Conservation (phyloP, 805 yeast genomes). For the Priceomyces haplophilus region DNA sequence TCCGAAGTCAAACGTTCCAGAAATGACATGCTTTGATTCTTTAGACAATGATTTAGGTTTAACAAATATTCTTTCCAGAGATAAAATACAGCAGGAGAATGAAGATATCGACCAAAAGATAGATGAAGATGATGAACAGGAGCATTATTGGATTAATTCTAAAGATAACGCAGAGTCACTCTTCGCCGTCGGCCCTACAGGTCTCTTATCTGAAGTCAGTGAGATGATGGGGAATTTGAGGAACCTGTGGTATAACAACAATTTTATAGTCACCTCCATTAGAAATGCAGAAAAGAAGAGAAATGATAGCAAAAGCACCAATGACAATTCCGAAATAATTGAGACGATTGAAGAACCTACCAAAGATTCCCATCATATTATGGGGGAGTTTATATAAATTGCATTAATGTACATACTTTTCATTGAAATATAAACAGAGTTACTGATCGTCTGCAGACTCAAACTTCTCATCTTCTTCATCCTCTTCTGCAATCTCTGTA, state of each 20-base stretch:
- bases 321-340: slow-evolving; percentile 3
- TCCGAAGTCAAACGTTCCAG: background rate
- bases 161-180: slow-evolving; percentile 38
- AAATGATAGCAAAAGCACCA: background rate
- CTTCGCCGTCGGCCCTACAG: slow-evolving; percentile 66
- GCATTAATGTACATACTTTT: slow-evolving; percentile 5
- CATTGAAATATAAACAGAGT: slow-evolving; percentile 1
- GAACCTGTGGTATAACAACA: slow-evolving; percentile 29
- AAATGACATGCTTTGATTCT: slow-evolving; percentile 15
- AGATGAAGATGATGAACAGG: slow-evolving; percentile 16
- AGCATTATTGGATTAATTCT: slow-evolving; percentile 52
- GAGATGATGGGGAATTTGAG: slow-evolving; percentile 52
- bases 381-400: slow-evolving; percentile 21
- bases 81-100: slow-evolving; percentile 34
- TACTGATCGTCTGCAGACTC: slow-evolving; percentile 9
- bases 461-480: slow-evolving; percentile 13
- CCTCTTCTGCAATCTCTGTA: slow-evolving; percentile 21
- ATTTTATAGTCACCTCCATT: background rate
- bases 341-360: slow-evolving; percentile 12
- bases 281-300: slow-evolving; percentile 1
- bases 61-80: slow-evolving; percentile 30
- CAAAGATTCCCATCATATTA: slow-evolving; percentile 13
- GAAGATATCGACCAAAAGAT: slow-evolving; percentile 27
- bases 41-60: slow-evolving; percentile 28
- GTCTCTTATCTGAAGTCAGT: slow-evolving; percentile 61